Percentiles rank a stretch among this genome's conserved stretches.
phyloP scores from a whole-genome alignment of 2,329 filamentous ascomycete species.

The Dichotomopilus funicola region DNA sequence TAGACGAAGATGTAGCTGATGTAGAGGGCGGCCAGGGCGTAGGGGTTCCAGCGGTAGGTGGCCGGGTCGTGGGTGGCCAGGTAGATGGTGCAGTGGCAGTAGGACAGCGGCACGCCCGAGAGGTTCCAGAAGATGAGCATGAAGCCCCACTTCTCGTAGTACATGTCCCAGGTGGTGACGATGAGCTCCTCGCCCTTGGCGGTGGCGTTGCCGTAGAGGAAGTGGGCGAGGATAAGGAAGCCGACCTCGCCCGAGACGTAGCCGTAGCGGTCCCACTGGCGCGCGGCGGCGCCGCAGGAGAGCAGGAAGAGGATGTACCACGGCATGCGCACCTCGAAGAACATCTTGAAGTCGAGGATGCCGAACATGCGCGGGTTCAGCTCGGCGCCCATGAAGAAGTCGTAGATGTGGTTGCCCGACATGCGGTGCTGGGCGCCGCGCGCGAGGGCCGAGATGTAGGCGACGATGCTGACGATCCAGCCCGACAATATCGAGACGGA shows the following conservation, averaged over 20 bases:
- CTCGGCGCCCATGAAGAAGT: slow-evolving; percentile 89
- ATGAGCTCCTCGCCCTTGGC: slow-evolving; percentile 79
- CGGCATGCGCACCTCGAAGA: slow-evolving; percentile 79
- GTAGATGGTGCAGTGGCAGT: slow-evolving; percentile 79
- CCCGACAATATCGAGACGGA: slow-evolving; percentile 89
- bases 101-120: slow-evolving; percentile 71
- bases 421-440: slow-evolving; percentile 86
- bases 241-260: slow-evolving; percentile 68
- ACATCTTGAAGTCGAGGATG: slow-evolving; percentile 87
- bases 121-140: slow-evolving; percentile 90
- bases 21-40: slow-evolving; percentile 55
- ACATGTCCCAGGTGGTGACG: slow-evolving; percentile 79
- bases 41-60: slow-evolving; percentile 61
- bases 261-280: slow-evolving; percentile 71
- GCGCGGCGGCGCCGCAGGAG: slow-evolving; percentile 60
- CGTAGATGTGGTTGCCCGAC: slow-evolving; percentile 75
- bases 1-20: slow-evolving; percentile 65
- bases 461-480: slow-evolving; percentile 73
- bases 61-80: slow-evolving; percentile 67
- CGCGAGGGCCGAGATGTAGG: slow-evolving; percentile 76
- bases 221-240: slow-evolving; percentile 73
- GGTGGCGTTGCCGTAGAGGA: slow-evolving; percentile 76
- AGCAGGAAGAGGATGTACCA: slow-evolving; percentile 77
- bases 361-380: slow-evolving; percentile 82
- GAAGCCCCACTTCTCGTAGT: slow-evolving; percentile 83